Evolutionary conservation across 2,329 filamentous ascomycete species (phyloP), one percentile per base, ranked within the genome.

Genomic region (Orbilia oligospora): DNA sequence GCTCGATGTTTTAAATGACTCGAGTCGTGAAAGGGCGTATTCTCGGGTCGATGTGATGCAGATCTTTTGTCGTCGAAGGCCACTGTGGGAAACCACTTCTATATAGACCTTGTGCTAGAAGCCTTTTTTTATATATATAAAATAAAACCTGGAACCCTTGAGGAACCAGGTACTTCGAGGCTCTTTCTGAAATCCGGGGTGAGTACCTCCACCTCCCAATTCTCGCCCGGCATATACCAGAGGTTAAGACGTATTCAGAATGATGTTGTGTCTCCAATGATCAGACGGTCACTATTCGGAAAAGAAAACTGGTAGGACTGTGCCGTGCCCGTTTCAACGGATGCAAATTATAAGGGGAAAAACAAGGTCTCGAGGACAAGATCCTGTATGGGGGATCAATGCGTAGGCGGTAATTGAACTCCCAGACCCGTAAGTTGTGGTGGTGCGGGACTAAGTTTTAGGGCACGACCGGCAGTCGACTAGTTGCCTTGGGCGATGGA

Each of bases 321-420:
- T 70, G 72, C 66, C 48, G 66, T 70, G 61, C 51, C 56, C 33
- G 68, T 78, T 78, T 72, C 75, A 72, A 71, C 63, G 33, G 64
- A 46, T 72, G 75, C 68, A 72, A 67, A 72, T 27, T 44, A 64
- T 64, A 71, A 70, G 63, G 75, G 75, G 68, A 68, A 67, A 63
- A 41, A 30, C 46, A 58, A 65, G 66, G 55, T 72, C 63, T 48
- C 53, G 44, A 72, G 61, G 67, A 64, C 55, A 72, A 49, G 49
- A 70, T 76, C 66, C 67, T 77, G 58, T 63, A 48, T 77, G 49
- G 72, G 38, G 51, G 72, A 77, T 67, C 73, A 71, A 71, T 77
- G 67, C 73, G 73, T 77, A 67, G 67, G 65, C 18, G 10, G 58
- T 73, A 61, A 64, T 73, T 73, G 70, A 61, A 30, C 41, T 73